Conservation (phyloP, 441 rosid species). For the Dalechampia spathulata region DNA sequence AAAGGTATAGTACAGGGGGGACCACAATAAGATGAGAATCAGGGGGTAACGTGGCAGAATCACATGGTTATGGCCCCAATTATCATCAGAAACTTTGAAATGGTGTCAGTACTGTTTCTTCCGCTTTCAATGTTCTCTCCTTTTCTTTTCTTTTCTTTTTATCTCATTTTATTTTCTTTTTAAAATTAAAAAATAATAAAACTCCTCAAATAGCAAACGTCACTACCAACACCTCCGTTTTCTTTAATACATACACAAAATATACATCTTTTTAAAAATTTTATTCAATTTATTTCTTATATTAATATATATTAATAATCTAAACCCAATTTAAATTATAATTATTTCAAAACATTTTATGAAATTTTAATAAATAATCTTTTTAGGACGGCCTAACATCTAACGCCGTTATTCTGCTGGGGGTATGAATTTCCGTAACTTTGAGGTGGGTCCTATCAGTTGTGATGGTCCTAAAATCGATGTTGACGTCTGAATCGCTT, state of each 20-base stretch:
- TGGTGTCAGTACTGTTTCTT: conserved; percentile 15
- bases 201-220: background rate
- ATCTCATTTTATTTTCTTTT: background rate
- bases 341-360: too few relatives aligned
- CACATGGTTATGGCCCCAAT: conserved; percentile 31
- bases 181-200: background rate
- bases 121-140: background rate
- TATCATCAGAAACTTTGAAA: conserved; percentile 5
- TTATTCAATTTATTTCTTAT: too few relatives aligned
- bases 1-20: conserved; percentile 10
- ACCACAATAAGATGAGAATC: conserved; percentile 24
- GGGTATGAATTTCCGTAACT: conserved; percentile 8
- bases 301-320: too few relatives aligned
- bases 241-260: too few relatives aligned
- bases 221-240: conserved; percentile 5
- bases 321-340: too few relatives aligned
- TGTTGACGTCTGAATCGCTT: conserved; percentile 40
- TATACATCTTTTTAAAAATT: too few relatives aligned
- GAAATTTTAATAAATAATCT: too few relatives aligned
- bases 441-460: conserved; percentile 17
- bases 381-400: too few relatives aligned
- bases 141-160: background rate
- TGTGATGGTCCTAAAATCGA: conserved; percentile 29
- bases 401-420: conserved; percentile 7
- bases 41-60: conserved; percentile 29